These are phyloP conservation scores for Quercus parvula DNA, from an alignment of 306 rosid species.

Conservation along the genomic window DNA sequence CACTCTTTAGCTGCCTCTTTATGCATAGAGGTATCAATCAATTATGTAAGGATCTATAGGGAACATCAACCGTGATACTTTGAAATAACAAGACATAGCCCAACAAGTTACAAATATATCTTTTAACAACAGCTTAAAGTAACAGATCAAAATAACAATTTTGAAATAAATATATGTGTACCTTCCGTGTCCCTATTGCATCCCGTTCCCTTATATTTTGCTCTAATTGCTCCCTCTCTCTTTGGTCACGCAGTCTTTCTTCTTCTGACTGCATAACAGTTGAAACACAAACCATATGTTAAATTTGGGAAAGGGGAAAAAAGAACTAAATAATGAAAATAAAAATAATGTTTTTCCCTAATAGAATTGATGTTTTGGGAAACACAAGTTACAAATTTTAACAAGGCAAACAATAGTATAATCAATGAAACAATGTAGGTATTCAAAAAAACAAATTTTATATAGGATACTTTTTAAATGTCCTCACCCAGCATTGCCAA, in stretches of 20 bases:
- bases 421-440: background rate
- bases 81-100: background rate
- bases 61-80: background rate
- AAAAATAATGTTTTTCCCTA: slow-evolving; percentile 6
- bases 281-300: slow-evolving; percentile 5
- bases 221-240: slow-evolving; percentile 86
- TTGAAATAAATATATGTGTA: slow-evolving; percentile 14
- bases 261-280: slow-evolving; percentile 71
- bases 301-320: background rate
- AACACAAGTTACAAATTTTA: background rate
- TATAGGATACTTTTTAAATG: background rate
- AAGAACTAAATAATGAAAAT: background rate
- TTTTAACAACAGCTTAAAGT: background rate
- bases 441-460: slow-evolving; percentile 4
- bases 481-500: background rate
- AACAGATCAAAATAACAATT: background rate
- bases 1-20: background rate
- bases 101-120: slow-evolving; percentile 1
- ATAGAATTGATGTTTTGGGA: background rate
- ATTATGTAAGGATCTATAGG: background rate
- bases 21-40: background rate
- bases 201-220: slow-evolving; percentile 73
- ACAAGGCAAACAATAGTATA: background rate
- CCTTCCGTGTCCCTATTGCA: slow-evolving; percentile 79
- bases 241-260: slow-evolving; percentile 87